A percentile compares a stretch with the other conserved stretches of the same genome.
Conservation (phyloP, 257 asterid species). For the Plectranthus barbatus region DNA sequence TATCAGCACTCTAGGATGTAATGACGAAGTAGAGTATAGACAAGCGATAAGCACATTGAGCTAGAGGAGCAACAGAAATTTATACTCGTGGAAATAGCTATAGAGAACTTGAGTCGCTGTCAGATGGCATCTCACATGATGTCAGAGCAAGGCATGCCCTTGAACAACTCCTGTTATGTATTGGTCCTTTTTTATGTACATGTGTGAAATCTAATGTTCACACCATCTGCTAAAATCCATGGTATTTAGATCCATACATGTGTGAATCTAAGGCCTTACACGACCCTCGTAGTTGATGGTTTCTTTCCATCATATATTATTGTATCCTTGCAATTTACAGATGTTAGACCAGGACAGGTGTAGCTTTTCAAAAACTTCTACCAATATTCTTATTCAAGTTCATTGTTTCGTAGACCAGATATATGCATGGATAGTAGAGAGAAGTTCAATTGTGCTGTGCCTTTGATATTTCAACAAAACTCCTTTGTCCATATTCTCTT, state of each 20-base stretch:
- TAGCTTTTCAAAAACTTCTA: neutral
- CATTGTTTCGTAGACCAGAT: conserved; percentile 10
- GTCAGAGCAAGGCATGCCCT: conserved; percentile 14
- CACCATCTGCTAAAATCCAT: neutral
- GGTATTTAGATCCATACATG: conserved; percentile 8
- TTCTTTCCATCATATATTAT: conserved; percentile 3
- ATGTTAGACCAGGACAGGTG: conserved; percentile 12
- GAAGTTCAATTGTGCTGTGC: neutral
- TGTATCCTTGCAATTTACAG: conserved; percentile 25
- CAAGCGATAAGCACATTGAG: conserved; percentile 8
- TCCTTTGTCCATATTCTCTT: neutral
- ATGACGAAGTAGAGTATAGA: neutral
- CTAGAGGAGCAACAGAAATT: neutral
- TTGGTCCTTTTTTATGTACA: neutral
- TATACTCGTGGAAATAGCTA: conserved; percentile 8
- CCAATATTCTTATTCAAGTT: neutral
- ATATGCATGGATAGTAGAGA: neutral
- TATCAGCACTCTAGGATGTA: conserved; percentile 9
- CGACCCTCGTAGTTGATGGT: neutral
- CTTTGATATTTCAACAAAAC: neutral
- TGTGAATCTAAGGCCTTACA: conserved; percentile 17
- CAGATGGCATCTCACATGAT: conserved; percentile 14
- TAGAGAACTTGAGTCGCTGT: conserved; percentile 12
- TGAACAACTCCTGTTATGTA: conserved; percentile 3
- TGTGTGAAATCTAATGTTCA: conserved; percentile 20